A percentile compares a stretch with the other conserved stretches of the same genome.
These are phyloP conservation scores for Selaginella tamariscina DNA, from an alignment of 75 land plant species.

Conservation along the genomic window DNA sequence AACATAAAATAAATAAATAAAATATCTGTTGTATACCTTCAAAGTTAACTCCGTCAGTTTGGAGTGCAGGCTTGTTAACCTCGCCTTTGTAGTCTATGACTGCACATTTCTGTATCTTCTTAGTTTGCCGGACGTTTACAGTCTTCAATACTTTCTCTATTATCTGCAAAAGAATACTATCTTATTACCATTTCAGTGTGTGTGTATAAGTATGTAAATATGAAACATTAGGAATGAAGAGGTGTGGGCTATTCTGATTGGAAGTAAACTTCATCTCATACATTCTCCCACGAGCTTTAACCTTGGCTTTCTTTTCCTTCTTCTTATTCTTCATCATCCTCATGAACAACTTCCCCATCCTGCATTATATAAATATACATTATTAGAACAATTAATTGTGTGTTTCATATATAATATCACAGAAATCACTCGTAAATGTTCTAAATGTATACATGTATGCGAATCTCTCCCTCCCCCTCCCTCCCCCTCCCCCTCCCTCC, in stretches of 20 bases:
- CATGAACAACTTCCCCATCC: slow-evolving; percentile 18
- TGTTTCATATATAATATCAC: no score
- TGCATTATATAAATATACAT: no score
- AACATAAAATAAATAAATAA: no score
- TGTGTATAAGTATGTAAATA: background rate
- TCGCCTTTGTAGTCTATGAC: slow-evolving; percentile 34
- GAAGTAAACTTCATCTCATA: slow-evolving; percentile 49
- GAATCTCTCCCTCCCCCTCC: background rate
- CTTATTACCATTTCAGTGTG: background rate
- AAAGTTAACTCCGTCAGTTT: slow-evolving; percentile 77
- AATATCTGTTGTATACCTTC: no score
- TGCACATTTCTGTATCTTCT: slow-evolving; percentile 45
- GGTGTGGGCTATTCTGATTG: slow-evolving; percentile 36
- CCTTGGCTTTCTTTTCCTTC: slow-evolving; percentile 10
- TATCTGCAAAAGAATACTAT: slow-evolving; percentile 33
- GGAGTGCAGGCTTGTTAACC: slow-evolving; percentile 32
- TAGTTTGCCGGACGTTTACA: slow-evolving; percentile 38
- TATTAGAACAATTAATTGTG: no score
- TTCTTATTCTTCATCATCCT: slow-evolving; percentile 17
- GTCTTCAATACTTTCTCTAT: slow-evolving; percentile 52
- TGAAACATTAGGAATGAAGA: slow-evolving; percentile 41
- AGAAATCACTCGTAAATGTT: slow-evolving; percentile 1
- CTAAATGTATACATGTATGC: background rate
- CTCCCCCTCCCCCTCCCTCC: slow-evolving; percentile 14
- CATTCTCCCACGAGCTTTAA: slow-evolving; percentile 17